phyloP scores from a whole-genome alignment of 2,329 filamentous ascomycete genomes.

The Aspergillus versicolor region DNA sequence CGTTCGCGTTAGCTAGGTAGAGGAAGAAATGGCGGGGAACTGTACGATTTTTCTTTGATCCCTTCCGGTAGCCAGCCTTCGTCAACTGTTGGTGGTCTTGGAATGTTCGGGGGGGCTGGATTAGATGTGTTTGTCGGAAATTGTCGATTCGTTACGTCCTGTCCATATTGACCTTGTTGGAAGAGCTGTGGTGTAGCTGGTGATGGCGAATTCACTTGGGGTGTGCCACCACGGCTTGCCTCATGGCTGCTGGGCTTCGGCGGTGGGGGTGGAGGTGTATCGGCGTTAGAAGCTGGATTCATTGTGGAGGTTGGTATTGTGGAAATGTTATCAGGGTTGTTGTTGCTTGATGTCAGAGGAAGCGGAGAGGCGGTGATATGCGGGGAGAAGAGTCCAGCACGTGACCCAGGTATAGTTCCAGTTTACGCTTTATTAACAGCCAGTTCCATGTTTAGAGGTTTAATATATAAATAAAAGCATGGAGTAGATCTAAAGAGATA shows the following conservation, averaged over 20 bases:
- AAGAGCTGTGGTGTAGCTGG: conserved; percentile 45
- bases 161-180: conserved; percentile 26
- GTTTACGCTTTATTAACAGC: too few relatives aligned
- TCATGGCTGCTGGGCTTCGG: conserved; percentile 72
- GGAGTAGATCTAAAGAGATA: background rate
- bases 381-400: background rate
- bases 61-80: conserved; percentile 72
- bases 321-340: background rate
- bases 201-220: conserved; percentile 48
- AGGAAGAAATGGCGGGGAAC: conserved; percentile 16
- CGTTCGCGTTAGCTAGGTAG: background rate
- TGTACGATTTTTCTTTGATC: conserved; percentile 79
- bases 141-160: conserved; percentile 9
- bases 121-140: conserved; percentile 10
- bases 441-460: too few relatives aligned
- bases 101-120: conserved; percentile 16
- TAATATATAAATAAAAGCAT: background rate
- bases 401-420: background rate
- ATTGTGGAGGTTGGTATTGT: conserved; percentile 17
- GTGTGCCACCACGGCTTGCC: conserved; percentile 65
- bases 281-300: conserved; percentile 44
- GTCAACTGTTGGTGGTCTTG: conserved; percentile 48
- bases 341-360: background rate
- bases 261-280: conserved; percentile 66
- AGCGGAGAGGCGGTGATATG: background rate